A percentile compares a stretch with the other conserved stretches of the same genome.
These are phyloP conservation scores for Hemileccinum rubropunctum DNA, from an alignment of 768 basidiomycete genomes.

Conservation along the genomic window DNA sequence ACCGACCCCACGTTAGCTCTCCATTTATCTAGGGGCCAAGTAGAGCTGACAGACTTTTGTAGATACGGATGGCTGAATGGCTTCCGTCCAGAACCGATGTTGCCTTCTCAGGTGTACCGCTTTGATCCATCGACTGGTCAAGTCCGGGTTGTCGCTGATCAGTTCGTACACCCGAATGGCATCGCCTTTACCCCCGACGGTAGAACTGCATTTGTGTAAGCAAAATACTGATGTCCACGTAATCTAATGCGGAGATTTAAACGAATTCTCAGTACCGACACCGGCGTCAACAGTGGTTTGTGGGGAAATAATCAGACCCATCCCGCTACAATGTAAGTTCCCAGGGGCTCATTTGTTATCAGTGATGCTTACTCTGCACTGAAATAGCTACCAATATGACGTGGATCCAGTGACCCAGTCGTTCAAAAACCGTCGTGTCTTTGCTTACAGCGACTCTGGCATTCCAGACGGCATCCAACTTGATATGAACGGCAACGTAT, in stretches of 20 bases:
- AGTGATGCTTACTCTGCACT: not conserved
- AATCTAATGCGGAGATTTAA: constrained; percentile 5
- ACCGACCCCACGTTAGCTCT: constrained; percentile 63
- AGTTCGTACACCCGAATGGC: constrained; percentile 72
- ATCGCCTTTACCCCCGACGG: constrained; percentile 69
- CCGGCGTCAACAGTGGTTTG: constrained; percentile 43
- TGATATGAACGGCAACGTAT: constrained; percentile 64
- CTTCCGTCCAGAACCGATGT: constrained; percentile 63
- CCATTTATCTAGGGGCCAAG: not conserved
- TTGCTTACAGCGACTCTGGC: constrained; percentile 68
- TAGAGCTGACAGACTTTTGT: not conserved
- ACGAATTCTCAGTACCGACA: constrained; percentile 31
- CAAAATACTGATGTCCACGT: not conserved
- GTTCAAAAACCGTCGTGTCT: constrained; percentile 61
- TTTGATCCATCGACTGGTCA: constrained; percentile 50
- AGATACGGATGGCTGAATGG: constrained; percentile 64
- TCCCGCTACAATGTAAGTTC: constrained; percentile 66
- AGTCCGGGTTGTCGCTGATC: constrained; percentile 73
- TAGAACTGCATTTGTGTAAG: constrained; percentile 61
- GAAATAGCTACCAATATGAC: constrained; percentile 63
- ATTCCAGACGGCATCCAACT: constrained; percentile 67
- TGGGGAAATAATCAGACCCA: constrained; percentile 51
- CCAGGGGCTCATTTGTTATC: not conserved
- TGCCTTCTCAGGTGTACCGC: constrained; percentile 47
- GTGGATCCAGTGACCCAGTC: constrained; percentile 54